phyloP scores from a whole-genome alignment of 2,329 filamentous ascomycete genomes.

The Ascochyta lentis region DNA sequence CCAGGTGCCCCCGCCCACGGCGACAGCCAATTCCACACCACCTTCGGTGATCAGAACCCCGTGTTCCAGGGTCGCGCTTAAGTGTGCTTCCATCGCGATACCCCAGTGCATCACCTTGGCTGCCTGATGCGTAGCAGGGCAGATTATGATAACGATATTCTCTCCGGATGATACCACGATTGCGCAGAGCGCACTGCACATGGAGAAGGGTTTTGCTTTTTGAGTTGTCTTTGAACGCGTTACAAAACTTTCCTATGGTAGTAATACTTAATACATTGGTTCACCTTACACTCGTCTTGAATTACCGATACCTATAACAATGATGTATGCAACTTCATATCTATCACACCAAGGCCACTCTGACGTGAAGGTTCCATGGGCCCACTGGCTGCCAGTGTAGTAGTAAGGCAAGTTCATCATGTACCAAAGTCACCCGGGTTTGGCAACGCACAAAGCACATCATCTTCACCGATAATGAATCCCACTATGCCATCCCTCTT shows the following conservation, averaged over 20 bases:
- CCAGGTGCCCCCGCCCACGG: slow-evolving; percentile 17
- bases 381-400: too few species aligned
- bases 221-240: neutral
- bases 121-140: slow-evolving; percentile 4
- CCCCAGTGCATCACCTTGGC: slow-evolving; percentile 12
- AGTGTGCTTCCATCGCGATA: slow-evolving; percentile 15
- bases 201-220: slow-evolving; percentile 9
- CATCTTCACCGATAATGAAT: neutral
- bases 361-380: neutral
- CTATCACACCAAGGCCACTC: neutral
- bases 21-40: slow-evolving; percentile 43
- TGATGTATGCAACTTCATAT: neutral
- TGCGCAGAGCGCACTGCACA: slow-evolving; percentile 20
- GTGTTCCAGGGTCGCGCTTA: slow-evolving; percentile 50
- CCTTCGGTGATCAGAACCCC: slow-evolving; percentile 52
- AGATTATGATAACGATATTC: slow-evolving; percentile 30
- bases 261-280: slow-evolving; percentile 31
- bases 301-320: neutral
- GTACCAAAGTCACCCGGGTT: too few species aligned
- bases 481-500: neutral
- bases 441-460: neutral
- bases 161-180: slow-evolving; percentile 45
- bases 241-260: slow-evolving; percentile 16
- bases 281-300: neutral
- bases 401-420: too few species aligned